Base-by-base conservation (phyloP, 306 rosid species). In the Castanea crenata region DNA sequence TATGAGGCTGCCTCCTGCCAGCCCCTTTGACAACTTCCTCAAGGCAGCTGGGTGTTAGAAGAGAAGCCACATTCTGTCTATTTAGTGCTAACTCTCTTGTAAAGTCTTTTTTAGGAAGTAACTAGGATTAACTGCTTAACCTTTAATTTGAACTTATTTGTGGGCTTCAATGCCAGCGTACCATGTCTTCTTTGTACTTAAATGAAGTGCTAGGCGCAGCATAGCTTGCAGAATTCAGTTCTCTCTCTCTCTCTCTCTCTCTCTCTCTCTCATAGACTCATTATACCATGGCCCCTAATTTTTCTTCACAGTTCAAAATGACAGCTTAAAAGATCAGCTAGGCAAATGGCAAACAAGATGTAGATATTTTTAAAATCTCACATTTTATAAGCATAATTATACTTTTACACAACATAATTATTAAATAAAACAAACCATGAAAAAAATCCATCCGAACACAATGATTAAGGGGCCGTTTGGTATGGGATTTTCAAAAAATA, bases 1-100 rank as follows among this genome's bases (percentile, higher is more conserved):
- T 14, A 88, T 90, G 93, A 93, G 87, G 91, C 83, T 96, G 55
- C 99, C 99, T 71, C 99, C 98, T 74, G 98, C 99, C 32, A 93
- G 99, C 74, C 99, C 99, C 7, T 96, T 93, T 35, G 98, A 93
- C 87, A 93, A 96, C 86, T 96, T 96, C 75, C 98, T 96, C 82
- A 93, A 86, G 88, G 98, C 99, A 69, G 99, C 99, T 77, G 89
- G 98, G 41, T 91, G 96, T 85, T 92, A 89, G 83, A 65, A 58
- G 44, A 73, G 69, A 58, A 80, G 69, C 54, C 52, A 35, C 52
- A 35, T 68, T 35, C 76, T 80, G 71, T 76, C 32, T 55, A 21
- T 73, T 68, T 56, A 19, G 65, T 18, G 72, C 44, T 74, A 63
- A 74, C 59, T 78, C 74, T 69, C 21, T 23, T 78, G 78, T 85